Percentiles rank a stretch among this genome's conserved stretches.
phyloP scores from a whole-genome alignment of 495 filamentous ascomycete genomes.

The Penicillium paradoxum region DNA sequence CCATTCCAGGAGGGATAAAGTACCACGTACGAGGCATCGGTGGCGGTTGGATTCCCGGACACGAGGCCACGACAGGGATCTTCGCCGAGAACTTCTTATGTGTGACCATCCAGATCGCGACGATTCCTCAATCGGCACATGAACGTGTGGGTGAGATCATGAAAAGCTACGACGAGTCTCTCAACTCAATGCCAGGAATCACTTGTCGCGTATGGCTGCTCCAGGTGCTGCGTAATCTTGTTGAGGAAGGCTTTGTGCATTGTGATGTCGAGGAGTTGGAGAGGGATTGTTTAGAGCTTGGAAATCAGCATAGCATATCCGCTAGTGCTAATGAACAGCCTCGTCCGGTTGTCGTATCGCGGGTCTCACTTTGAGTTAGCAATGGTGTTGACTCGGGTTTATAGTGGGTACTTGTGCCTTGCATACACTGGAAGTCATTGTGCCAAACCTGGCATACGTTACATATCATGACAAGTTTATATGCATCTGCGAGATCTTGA shows the following conservation, averaged over 20 bases:
- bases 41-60: background rate
- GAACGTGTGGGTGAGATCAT: background rate
- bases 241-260: background rate
- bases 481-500: too few species aligned
- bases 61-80: background rate
- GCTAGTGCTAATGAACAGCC: background rate
- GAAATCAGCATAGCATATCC: background rate
- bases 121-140: background rate
- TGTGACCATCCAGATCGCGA: background rate
- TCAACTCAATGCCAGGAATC: background rate
- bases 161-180: background rate
- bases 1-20: background rate
- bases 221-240: background rate
- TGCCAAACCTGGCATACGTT: too few species aligned
- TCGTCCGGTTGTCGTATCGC: background rate
- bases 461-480: too few species aligned
- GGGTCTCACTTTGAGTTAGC: background rate
- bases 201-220: background rate
- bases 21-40: background rate
- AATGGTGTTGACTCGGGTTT: too few species aligned
- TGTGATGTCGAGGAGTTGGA: background rate
- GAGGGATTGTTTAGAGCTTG: conserved; percentile 1
- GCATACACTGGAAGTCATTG: too few species aligned
- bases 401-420: too few species aligned
- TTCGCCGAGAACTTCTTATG: background rate